Evolutionary conservation across 768 basidiomycete species (phyloP).

Genomic region (Steccherinum ochraceum): DNA sequence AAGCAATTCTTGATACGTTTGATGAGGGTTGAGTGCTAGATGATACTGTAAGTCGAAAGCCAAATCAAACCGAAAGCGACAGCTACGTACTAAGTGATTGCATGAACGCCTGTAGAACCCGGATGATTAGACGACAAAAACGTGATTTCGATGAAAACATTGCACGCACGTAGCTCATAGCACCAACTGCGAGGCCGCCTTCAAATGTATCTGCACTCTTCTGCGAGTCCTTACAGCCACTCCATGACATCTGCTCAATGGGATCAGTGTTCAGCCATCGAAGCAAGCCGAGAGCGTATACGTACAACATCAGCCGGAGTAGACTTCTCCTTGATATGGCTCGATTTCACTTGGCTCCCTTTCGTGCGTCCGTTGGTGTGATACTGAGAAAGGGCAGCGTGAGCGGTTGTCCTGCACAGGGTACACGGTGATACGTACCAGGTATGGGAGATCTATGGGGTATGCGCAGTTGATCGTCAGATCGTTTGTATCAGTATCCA

Average conservation of each 20-base stretch:
- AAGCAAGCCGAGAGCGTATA: conserved; percentile 10
- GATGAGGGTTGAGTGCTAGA: conserved; percentile 40
- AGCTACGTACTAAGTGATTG: conserved; percentile 39
- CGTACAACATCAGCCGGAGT: conserved; percentile 83
- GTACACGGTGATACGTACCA: conserved; percentile 32
- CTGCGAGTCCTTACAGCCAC: conserved; percentile 75
- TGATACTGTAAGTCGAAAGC: background rate
- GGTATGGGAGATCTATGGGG: conserved; percentile 59
- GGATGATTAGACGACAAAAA: background rate
- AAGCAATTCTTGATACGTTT: conserved; percentile 56
- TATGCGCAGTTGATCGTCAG: too few species aligned
- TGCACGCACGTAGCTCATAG: conserved; percentile 70
- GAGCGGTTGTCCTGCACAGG: too few species aligned
- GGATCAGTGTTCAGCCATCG: conserved; percentile 2
- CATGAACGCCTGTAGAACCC: conserved; percentile 46
- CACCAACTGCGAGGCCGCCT: conserved; percentile 61
- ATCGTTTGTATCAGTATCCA: too few species aligned
- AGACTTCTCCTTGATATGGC: conserved; percentile 35
- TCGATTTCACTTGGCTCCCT: conserved; percentile 20
- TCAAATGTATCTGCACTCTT: conserved; percentile 77
- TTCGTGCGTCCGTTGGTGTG: conserved; percentile 24
- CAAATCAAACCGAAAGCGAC: background rate
- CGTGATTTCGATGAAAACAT: background rate
- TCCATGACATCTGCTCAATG: conserved; percentile 65
- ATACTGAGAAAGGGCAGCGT: conserved; percentile 15